Conservation (phyloP, 2,329 filamentous ascomycete species). For the Rosellinia necatrix region DNA sequence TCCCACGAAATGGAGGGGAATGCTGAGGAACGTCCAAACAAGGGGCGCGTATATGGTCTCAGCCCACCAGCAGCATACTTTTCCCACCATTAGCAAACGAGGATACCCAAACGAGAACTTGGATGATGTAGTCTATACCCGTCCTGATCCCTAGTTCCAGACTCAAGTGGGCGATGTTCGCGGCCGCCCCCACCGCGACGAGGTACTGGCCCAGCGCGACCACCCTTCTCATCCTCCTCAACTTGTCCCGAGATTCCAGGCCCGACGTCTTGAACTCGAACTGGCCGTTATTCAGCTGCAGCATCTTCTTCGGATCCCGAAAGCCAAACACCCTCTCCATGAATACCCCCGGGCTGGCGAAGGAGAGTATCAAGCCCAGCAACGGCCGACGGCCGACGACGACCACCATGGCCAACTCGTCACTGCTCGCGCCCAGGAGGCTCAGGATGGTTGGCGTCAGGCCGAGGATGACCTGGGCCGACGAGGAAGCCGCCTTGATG, state of each 20-base stretch:
- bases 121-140: neutral
- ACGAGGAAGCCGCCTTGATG: constrained; percentile 30
- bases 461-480: constrained; percentile 34
- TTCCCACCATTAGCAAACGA: neutral
- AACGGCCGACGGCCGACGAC: constrained; percentile 28
- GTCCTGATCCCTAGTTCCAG: constrained; percentile 26
- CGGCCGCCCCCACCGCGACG: constrained; percentile 19
- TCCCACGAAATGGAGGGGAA: constrained; percentile 25
- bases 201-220: constrained; percentile 11
- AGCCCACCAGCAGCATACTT: constrained; percentile 28
- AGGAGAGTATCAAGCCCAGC: constrained; percentile 28
- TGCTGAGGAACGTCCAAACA: constrained; percentile 22
- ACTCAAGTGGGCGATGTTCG: constrained; percentile 22
- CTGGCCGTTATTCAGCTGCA: constrained; percentile 5
- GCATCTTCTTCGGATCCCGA: constrained; percentile 22
- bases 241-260: too few species aligned
- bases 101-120: too few species aligned
- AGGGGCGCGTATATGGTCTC: constrained; percentile 22
- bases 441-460: constrained; percentile 31
- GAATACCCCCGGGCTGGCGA: constrained; percentile 30
- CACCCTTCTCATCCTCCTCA: too few species aligned
- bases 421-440: constrained; percentile 27
- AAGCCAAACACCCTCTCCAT: constrained; percentile 29
- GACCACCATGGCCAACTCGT: constrained; percentile 31
- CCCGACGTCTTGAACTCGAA: too few species aligned